Evolutionary conservation across 305 asterid genomes (phyloP).

Genomic region (Fraxinus xanthoxyloides): DNA sequence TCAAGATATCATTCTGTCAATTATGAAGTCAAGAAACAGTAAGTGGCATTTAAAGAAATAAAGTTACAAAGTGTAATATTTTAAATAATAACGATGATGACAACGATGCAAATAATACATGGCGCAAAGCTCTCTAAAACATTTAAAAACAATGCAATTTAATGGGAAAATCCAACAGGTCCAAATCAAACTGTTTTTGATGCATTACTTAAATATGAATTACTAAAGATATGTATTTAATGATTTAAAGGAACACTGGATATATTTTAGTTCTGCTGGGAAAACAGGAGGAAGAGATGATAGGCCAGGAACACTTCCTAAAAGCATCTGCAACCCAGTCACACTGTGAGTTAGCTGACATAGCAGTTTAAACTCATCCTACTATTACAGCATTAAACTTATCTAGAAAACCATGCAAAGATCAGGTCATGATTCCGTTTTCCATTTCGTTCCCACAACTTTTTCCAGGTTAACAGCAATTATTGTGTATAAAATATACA

Average conservation of each 20-base stretch:
- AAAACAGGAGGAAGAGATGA: slow-evolving; percentile 7
- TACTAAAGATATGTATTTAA: neutral
- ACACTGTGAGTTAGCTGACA: slow-evolving; percentile 4
- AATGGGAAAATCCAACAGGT: neutral
- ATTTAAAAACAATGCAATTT: slow-evolving; percentile 7
- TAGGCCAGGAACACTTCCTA: neutral
- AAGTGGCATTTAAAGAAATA: neutral
- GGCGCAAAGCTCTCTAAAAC: slow-evolving; percentile 11
- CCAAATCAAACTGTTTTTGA: neutral
- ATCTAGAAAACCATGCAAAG: slow-evolving; percentile 1
- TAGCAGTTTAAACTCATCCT: slow-evolving; percentile 5
- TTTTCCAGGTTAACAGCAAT: slow-evolving; percentile 3
- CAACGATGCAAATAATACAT: neutral
- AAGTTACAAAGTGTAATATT: slow-evolving; percentile 6
- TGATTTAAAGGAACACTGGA: neutral
- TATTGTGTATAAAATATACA: neutral
- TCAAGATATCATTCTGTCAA: slow-evolving; percentile 72
- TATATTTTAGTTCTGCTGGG: slow-evolving; percentile 7
- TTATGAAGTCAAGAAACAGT: slow-evolving; percentile 14
- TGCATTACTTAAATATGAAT: slow-evolving; percentile 9
- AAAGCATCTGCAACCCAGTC: slow-evolving; percentile 10
- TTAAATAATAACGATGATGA: neutral
- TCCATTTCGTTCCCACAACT: slow-evolving; percentile 11
- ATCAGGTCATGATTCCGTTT: neutral
- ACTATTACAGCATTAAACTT: slow-evolving; percentile 2